Conservation (phyloP, 1,284 basidiomycete genomes). For the Microbotryum violaceum region DNA sequence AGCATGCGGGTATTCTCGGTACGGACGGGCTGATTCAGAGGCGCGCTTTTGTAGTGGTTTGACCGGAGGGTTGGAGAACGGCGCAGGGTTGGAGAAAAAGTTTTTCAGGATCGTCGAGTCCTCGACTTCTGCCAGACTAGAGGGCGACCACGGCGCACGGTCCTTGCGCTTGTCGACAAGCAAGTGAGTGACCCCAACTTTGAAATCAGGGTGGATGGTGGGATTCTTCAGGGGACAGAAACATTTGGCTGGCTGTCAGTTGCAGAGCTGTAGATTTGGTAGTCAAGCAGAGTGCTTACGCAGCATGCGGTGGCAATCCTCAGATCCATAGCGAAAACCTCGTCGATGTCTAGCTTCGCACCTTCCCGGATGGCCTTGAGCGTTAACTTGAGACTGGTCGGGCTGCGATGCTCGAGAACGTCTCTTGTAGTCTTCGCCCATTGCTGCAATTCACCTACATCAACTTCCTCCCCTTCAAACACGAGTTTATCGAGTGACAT, state of each 20-base stretch:
- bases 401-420: slow-evolving; percentile 63
- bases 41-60: slow-evolving; percentile 5
- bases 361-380: slow-evolving; percentile 68
- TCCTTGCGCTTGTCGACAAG: slow-evolving; percentile 56
- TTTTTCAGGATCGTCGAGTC: slow-evolving; percentile 49
- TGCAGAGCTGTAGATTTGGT: slow-evolving; percentile 3
- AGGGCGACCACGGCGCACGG: slow-evolving; percentile 61
- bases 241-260: slow-evolving; percentile 13
- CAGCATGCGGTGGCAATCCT: slow-evolving; percentile 71
- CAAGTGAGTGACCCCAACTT: slow-evolving; percentile 66
- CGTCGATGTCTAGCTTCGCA: slow-evolving; percentile 53
- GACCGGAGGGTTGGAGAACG: slow-evolving; percentile 47
- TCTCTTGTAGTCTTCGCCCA: slow-evolving; percentile 70
- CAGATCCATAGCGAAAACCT: slow-evolving; percentile 71
- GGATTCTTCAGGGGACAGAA: slow-evolving; percentile 43
- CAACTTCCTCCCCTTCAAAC: slow-evolving; percentile 45
- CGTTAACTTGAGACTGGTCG: slow-evolving; percentile 81
- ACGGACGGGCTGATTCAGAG: slow-evolving; percentile 32
- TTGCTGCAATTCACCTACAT: slow-evolving; percentile 37
- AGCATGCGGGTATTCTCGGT: slow-evolving; percentile 46
- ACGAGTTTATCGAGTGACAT: slow-evolving; percentile 15
- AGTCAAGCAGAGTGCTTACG: slow-evolving; percentile 48
- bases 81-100: slow-evolving; percentile 56
- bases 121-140: slow-evolving; percentile 53
- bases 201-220: slow-evolving; percentile 64